Evolutionary conservation across 805 yeast species (phyloP), one percentile per base, ranked within the genome.

Genomic region (Saccharomycopsis malanga): DNA sequence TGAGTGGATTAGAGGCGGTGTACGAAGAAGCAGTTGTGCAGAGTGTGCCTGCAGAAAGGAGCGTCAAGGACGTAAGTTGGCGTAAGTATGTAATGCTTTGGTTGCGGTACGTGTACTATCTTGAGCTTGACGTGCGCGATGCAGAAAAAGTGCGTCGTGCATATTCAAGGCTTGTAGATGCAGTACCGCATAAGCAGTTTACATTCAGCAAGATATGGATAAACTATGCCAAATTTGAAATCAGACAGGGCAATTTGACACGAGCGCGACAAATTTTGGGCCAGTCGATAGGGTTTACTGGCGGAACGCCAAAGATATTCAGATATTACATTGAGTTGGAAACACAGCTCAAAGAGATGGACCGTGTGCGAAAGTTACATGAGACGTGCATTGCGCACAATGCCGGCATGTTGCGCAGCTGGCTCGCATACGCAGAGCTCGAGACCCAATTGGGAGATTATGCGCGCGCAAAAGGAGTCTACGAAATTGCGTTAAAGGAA

Each of bases 171-270:
- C 62, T 83, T 14, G 40, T 81, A 1, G 61, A 67, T 23, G 46
- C 68, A 1, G 67, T 83, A 10, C 87, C 91, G 1, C 83, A 81
- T 54, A 65, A 68, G 45, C 45, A 54, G 6, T 79, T 88, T 57
- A 76, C 87, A 0, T 85, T 85, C 57, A 78, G 79, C 2, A 81
- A 83, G 52, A 56, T 84, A 2, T 89, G 97, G 97, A 71, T 77
- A 4, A 62, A 70, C 53, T 81, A 63, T 61, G 79, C 86, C 2
- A 74, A 85, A 49, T 88, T 83, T 64, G 89, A 85, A 60, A 61
- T 89, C 2, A 71, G 98, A 29, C 76, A 78, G 24, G 14, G 68
- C 4, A 61, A 72, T 45, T 48, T 87, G 2, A 17, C 61, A 0
- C 57, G 59, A 9, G 87, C 89, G 3, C 69, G 97, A 34, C 82